phyloP scores from a whole-genome alignment of 192 early-diverging fungal genomes.

The Linnemannia elongata region DNA sequence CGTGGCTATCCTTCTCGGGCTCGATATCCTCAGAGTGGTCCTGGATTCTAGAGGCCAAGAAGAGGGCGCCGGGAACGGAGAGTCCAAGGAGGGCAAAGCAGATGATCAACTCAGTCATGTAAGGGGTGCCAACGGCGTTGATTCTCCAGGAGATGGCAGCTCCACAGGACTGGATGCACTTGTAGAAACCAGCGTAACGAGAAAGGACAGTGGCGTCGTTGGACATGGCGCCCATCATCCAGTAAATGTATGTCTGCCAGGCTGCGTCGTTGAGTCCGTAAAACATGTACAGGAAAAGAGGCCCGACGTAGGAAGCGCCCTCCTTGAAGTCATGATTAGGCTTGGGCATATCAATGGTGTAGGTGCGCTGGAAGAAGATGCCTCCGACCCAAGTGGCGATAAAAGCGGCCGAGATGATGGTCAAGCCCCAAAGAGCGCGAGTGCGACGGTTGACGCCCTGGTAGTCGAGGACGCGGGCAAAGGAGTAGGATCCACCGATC shows the following conservation, averaged over 20 bases:
- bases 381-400: conserved; percentile 77
- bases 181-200: conserved; percentile 90
- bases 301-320: conserved; percentile 62
- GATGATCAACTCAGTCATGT: conserved; percentile 52
- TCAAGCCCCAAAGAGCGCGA: conserved; percentile 75
- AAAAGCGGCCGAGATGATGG: conserved; percentile 61
- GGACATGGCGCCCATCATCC: conserved; percentile 88
- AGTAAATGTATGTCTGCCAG: conserved; percentile 84
- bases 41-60: conserved; percentile 41
- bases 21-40: conserved; percentile 30
- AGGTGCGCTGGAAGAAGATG: conserved; percentile 71
- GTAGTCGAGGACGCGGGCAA: conserved; percentile 79
- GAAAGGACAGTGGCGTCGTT: conserved; percentile 83
- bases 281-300: conserved; percentile 78
- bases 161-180: conserved; percentile 89
- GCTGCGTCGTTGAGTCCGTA: conserved; percentile 87
- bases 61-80: conserved; percentile 52
- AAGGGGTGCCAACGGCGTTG: conserved; percentile 63
- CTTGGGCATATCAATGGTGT: conserved; percentile 46
- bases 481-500: conserved; percentile 73
- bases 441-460: conserved; percentile 64
- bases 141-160: conserved; percentile 80
- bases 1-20: conserved; percentile 8
- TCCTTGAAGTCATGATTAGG: conserved; percentile 63
- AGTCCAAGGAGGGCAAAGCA: conserved; percentile 56